These are phyloP conservation scores for Trichosporon faecale DNA, from an alignment of 1,284 basidiomycete species.

Conservation along the genomic window DNA sequence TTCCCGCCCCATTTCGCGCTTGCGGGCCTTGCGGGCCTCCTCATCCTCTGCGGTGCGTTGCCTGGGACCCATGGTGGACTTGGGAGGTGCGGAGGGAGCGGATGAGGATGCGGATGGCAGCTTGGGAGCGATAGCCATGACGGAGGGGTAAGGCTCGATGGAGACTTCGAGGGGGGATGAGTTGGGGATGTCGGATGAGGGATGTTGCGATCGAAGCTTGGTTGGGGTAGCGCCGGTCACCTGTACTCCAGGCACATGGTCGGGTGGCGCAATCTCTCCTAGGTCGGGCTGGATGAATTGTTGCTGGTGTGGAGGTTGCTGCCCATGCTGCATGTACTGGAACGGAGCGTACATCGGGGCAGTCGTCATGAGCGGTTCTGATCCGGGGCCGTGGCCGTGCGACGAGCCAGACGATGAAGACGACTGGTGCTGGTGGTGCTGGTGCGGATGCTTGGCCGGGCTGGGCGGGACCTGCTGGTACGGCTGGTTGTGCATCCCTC, in stretches of 20 bases:
- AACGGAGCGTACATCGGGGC: slow-evolving; percentile 12
- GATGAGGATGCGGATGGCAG: neutral
- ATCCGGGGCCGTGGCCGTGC: slow-evolving; percentile 2
- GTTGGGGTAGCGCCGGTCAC: slow-evolving; percentile 34
- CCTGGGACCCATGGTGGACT: slow-evolving; percentile 13
- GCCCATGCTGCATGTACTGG: slow-evolving; percentile 14
- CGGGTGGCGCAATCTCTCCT: slow-evolving; percentile 1
- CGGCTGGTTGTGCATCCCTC: slow-evolving; percentile 2
- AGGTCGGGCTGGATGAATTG: slow-evolving; percentile 6
- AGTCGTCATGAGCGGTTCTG: slow-evolving; percentile 5
- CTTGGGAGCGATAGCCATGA: slow-evolving; percentile 3
- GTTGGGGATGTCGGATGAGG: neutral
- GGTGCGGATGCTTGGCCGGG: slow-evolving; percentile 1
- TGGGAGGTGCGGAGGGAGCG: slow-evolving; percentile 8
- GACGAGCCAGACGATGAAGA: neutral
- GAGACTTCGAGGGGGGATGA: neutral
- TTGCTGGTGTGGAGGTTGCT: slow-evolving; percentile 8
- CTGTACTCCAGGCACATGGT: slow-evolving; percentile 20
- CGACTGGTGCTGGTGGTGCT: neutral
- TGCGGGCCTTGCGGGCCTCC: slow-evolving; percentile 25
- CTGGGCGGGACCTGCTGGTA: slow-evolving; percentile 7
- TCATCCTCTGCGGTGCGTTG: slow-evolving; percentile 18
- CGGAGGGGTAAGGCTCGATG: slow-evolving; percentile 7
- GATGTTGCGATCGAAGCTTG: slow-evolving; percentile 24
- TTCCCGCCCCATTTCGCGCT: slow-evolving; percentile 28